These are phyloP conservation scores for Euclidium syriacum DNA, from an alignment of 345 rosid genomes.

Conservation along the genomic window DNA sequence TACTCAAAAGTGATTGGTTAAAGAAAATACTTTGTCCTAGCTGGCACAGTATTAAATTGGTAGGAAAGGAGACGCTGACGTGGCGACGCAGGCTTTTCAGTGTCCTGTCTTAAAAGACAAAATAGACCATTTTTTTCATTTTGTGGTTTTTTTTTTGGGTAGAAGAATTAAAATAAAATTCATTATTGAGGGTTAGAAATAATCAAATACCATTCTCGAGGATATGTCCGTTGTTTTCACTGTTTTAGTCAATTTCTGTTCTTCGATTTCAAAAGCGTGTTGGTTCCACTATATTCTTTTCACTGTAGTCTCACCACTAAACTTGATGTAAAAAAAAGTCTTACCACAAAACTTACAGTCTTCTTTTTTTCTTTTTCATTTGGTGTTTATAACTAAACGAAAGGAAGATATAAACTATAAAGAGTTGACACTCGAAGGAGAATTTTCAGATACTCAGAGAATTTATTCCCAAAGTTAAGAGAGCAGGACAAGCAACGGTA, in stretches of 20 bases:
- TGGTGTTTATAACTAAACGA: too few species aligned
- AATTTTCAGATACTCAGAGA: too few species aligned
- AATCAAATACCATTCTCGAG: neutral
- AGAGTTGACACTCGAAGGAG: too few species aligned
- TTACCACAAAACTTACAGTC: too few species aligned
- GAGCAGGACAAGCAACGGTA: too few species aligned
- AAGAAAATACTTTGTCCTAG: constrained; percentile 13
- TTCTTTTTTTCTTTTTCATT: too few species aligned
- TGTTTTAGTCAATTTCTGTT: neutral
- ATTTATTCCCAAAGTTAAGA: too few species aligned
- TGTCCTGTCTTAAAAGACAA: constrained; percentile 34
- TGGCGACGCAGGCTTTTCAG: constrained; percentile 34
- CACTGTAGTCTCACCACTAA: neutral
- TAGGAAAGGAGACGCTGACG: constrained; percentile 18
- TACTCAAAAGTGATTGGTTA: constrained; percentile 14
- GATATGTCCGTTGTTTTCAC: neutral
- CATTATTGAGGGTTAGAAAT: neutral
- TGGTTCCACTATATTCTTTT: neutral
- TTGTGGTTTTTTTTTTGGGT: neutral
- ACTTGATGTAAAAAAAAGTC: too few species aligned
- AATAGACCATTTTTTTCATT: constrained; percentile 18
- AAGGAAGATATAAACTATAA: too few species aligned
- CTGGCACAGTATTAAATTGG: constrained; percentile 20
- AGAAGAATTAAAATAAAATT: neutral
- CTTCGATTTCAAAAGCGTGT: neutral